Conservation (phyloP, 148 eudicot species). For the Persicaria maculosa region DNA sequence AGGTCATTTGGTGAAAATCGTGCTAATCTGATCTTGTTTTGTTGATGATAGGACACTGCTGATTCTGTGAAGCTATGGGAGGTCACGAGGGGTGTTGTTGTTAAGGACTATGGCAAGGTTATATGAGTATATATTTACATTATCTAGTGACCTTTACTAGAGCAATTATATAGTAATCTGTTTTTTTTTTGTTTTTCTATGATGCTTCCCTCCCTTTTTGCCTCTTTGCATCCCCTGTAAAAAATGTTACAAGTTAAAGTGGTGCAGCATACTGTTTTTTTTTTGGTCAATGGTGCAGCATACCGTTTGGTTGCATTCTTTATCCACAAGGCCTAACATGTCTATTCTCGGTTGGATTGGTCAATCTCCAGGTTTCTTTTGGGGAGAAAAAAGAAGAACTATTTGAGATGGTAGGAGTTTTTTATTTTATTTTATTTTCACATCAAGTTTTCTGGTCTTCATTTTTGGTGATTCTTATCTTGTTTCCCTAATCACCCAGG, state of each 20-base stretch:
- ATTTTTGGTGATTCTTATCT: background rate
- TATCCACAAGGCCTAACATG: background rate
- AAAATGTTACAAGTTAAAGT: background rate
- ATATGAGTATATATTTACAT: slow-evolving; percentile 11
- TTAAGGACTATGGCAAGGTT: slow-evolving; percentile 86
- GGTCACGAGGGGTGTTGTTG: slow-evolving; percentile 72
- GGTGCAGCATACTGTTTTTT: background rate
- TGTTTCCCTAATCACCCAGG: slow-evolving; percentile 35
- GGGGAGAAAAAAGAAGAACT: slow-evolving; percentile 83
- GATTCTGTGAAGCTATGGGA: slow-evolving; percentile 98
- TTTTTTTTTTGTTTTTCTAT: background rate
- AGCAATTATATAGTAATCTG: background rate
- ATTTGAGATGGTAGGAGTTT: slow-evolving; percentile 76
- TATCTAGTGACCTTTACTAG: background rate
- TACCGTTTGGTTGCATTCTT: background rate
- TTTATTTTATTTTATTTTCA: background rate
- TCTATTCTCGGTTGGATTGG: slow-evolving; percentile 9
- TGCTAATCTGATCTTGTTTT: background rate
- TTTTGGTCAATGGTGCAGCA: too few relatives aligned
- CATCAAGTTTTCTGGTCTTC: background rate
- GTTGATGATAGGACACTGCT: slow-evolving; percentile 61
- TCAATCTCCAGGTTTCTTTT: slow-evolving; percentile 59
- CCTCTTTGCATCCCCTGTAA: background rate
- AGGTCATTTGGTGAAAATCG: slow-evolving; percentile 3
- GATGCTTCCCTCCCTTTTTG: background rate